These are phyloP conservation scores for Aleurites moluccanus DNA, from an alignment of 441 rosid genomes.

Conservation along the genomic window DNA sequence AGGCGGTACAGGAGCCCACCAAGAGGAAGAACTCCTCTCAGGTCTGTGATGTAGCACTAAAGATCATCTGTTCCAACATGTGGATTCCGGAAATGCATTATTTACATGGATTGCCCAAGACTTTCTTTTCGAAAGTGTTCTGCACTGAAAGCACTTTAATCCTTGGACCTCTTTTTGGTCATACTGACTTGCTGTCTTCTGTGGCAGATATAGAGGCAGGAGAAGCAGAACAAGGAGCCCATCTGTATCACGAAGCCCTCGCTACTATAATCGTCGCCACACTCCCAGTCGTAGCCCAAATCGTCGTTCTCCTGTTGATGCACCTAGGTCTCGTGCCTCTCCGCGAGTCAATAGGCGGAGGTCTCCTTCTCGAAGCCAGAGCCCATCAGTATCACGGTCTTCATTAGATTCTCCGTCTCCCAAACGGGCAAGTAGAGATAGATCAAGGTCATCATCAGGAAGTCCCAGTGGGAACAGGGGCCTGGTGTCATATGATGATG, in stretches of 20 bases:
- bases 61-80: not conserved
- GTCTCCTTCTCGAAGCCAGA: conserved; percentile 54
- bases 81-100: not conserved
- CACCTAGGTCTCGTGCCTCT: conserved; percentile 40
- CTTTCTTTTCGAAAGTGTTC: not conserved
- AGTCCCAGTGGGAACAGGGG: conserved; percentile 54
- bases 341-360: conserved; percentile 44
- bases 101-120: not conserved
- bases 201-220: conserved; percentile 64
- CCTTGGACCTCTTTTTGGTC: not conserved
- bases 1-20: conserved; percentile 81
- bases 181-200: not conserved
- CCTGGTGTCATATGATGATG: conserved; percentile 81
- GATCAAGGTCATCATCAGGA: conserved; percentile 69
- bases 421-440: conserved; percentile 43
- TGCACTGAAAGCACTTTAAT: not conserved
- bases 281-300: conserved; percentile 58
- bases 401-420: conserved; percentile 62
- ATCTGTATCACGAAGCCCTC: conserved; percentile 61
- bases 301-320: conserved; percentile 57
- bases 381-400: conserved; percentile 58
- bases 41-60: conserved; percentile 39
- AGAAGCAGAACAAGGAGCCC: conserved; percentile 68
- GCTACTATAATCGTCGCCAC: conserved; percentile 49
- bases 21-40: conserved; percentile 85